Percentiles rank a stretch among this genome's conserved stretches.
Conservation (phyloP, 2,329 filamentous ascomycete species). For the Claviceps capensis region DNA sequence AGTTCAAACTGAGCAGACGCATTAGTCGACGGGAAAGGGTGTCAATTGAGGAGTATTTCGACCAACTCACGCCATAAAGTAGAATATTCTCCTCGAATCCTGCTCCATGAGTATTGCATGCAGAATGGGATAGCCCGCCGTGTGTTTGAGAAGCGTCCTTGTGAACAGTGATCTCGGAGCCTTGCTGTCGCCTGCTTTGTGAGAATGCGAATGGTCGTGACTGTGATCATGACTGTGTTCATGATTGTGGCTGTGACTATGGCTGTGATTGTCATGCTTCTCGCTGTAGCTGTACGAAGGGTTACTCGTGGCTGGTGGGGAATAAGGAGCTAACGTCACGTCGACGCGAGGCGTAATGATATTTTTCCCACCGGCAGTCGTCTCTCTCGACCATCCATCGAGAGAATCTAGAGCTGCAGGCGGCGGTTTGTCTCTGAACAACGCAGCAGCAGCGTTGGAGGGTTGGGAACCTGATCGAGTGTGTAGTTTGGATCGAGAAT, state of each 20-base stretch:
- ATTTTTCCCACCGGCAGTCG: slow-evolving; percentile 26
- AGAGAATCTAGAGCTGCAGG: slow-evolving; percentile 21
- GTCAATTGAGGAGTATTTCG: too few relatives aligned
- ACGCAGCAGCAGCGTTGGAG: slow-evolving; percentile 16
- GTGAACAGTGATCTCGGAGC: slow-evolving; percentile 55
- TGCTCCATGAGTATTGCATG: slow-evolving; percentile 80
- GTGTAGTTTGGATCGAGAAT: slow-evolving; percentile 16
- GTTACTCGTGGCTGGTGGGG: slow-evolving; percentile 8
- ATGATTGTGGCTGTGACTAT: slow-evolving; percentile 13
- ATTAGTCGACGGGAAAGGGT: neutral
- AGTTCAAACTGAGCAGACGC: slow-evolving; percentile 55
- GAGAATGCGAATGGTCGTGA: slow-evolving; percentile 12
- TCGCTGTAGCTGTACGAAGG: slow-evolving; percentile 10
- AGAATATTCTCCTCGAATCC: slow-evolving; percentile 89
- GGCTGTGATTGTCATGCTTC: slow-evolving; percentile 11
- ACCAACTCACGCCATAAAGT: slow-evolving; percentile 71
- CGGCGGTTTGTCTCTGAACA: slow-evolving; percentile 17
- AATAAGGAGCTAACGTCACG: slow-evolving; percentile 15
- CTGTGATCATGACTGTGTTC: slow-evolving; percentile 16
- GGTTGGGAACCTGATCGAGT: slow-evolving; percentile 17
- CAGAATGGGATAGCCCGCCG: slow-evolving; percentile 60
- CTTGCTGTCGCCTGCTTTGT: slow-evolving; percentile 22
- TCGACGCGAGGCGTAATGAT: slow-evolving; percentile 22
- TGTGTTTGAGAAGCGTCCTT: slow-evolving; percentile 53
- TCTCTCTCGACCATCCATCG: slow-evolving; percentile 27